Base-by-base conservation (phyloP, 163 green algal genomes). In the Smithsoniella earleae region DNA sequence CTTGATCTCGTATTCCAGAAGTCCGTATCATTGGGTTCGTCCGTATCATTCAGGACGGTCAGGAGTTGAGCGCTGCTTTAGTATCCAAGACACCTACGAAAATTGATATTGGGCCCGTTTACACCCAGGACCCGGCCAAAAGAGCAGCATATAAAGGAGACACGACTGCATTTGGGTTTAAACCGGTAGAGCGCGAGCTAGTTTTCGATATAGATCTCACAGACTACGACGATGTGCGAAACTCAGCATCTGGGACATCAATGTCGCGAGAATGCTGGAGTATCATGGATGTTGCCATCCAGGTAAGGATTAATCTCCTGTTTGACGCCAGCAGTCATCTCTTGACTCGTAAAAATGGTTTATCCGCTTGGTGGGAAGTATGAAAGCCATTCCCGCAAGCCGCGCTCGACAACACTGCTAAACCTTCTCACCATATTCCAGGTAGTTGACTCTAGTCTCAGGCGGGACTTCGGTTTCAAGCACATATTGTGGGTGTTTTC, bases 401-500 rank as follows among this genome's bases (percentile, higher is more conserved):
- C n/a, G n/a, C n/a, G n/a, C n/a, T n/a, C n/a, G n/a, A n/a, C n/a
- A n/a, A n/a, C n/a, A n/a, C n/a, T n/a, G n/a, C n/a, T n/a, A n/a
- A n/a, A n/a, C n/a, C n/a, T n/a, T n/a, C n/a, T n/a, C n/a, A n/a
- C 40, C 40, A 49, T 3, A 28, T 18, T 83, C 25, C 82, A 92
- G 84, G 82, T 96, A 36, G 82, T 97, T 40, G 91, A 96, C 73
- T 36, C 28, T 2, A 84, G 82, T 0, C 82, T 97, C 82, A 80
- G 89, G n/a, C 76, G 94, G 36, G 95, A 99, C 77, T 98, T 99
- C 84, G 94, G 94, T 10, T 99, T 97, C 80, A 33, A 90, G 62
- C 88, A 99, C 80, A 88, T 98, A 27, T 82, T 98, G 62, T 99
- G 91, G 87, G 94, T 99, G 6, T 99, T 92, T 85, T 97, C 91